Conservation (phyloP, 805 yeast species). For the Spathaspora girioi region DNA sequence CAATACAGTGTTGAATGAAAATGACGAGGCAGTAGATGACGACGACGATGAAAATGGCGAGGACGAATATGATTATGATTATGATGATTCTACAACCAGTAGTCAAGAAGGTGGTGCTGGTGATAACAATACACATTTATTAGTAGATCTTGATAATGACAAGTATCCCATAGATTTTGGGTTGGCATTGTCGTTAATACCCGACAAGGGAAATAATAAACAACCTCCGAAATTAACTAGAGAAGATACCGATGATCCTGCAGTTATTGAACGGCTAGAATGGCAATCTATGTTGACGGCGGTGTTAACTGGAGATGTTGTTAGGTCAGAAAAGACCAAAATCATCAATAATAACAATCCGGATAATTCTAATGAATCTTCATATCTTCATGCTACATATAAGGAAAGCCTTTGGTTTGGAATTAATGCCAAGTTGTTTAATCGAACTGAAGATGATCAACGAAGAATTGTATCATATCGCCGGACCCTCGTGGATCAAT, state of each 20-base stretch:
- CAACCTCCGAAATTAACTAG: slow-evolving; percentile 30
- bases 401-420: slow-evolving; percentile 85
- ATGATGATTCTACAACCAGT: neutral
- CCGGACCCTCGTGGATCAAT: slow-evolving; percentile 67
- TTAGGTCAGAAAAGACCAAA: slow-evolving; percentile 82
- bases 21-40: slow-evolving; percentile 11
- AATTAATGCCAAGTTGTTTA: slow-evolving; percentile 74
- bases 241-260: slow-evolving; percentile 41
- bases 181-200: slow-evolving; percentile 24
- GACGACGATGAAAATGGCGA: slow-evolving; percentile 12
- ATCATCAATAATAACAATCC: slow-evolving; percentile 48
- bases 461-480: slow-evolving; percentile 61
- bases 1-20: slow-evolving; percentile 11
- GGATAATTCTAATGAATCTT: slow-evolving; percentile 36
- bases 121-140: slow-evolving; percentile 22
- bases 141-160: slow-evolving; percentile 36
- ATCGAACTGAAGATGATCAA: slow-evolving; percentile 79
- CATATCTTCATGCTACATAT: slow-evolving; percentile 49
- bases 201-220: no score
- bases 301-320: slow-evolving; percentile 93
- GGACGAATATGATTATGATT: slow-evolving; percentile 2
- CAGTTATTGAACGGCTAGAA: slow-evolving; percentile 73
- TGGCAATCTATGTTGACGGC: slow-evolving; percentile 94
- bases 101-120: neutral
- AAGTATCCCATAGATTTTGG: slow-evolving; percentile 47